Evolutionary conservation across 495 filamentous ascomycete species (phyloP).

Genomic region (Penicillium manginii): DNA sequence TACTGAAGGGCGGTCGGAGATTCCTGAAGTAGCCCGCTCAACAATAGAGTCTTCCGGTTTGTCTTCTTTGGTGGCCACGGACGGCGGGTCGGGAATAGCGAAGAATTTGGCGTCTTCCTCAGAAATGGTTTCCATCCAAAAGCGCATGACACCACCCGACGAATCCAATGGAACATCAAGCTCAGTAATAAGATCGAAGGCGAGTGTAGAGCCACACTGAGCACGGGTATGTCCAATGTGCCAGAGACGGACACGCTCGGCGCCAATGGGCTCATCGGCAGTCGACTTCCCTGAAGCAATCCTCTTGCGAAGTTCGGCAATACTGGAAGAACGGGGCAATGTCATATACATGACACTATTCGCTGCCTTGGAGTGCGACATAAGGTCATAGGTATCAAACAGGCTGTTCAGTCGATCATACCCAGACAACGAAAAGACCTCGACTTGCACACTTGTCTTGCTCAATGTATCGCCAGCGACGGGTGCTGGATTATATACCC

Average conservation of each 20-base stretch:
- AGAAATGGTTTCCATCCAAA: conserved; percentile 50
- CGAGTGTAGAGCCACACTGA: conserved; percentile 39
- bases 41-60: conserved; percentile 43
- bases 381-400: conserved; percentile 51
- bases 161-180: conserved; percentile 38
- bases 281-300: conserved; percentile 41
- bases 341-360: conserved; percentile 47
- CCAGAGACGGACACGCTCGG: conserved; percentile 49
- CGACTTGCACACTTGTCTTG: conserved; percentile 40
- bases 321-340: conserved; percentile 41
- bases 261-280: conserved; percentile 22
- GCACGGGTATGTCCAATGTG: conserved; percentile 45
- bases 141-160: conserved; percentile 35
- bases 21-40: conserved; percentile 30
- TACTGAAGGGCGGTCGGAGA: conserved; percentile 21
- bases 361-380: conserved; percentile 44
- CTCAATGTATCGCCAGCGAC: conserved; percentile 14
- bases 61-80: conserved; percentile 26
- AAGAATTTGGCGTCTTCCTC: conserved; percentile 49
- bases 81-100: conserved; percentile 44
- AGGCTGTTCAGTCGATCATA: conserved; percentile 42
- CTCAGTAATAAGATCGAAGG: conserved; percentile 42
- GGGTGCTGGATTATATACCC: conserved; percentile 22
- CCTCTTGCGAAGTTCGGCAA: conserved; percentile 49
- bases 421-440: conserved; percentile 44